Percentiles rank a stretch among this genome's conserved stretches.
phyloP scores from a whole-genome alignment of 2,329 filamentous ascomycete species.

The Neocucurbitaria cava region DNA sequence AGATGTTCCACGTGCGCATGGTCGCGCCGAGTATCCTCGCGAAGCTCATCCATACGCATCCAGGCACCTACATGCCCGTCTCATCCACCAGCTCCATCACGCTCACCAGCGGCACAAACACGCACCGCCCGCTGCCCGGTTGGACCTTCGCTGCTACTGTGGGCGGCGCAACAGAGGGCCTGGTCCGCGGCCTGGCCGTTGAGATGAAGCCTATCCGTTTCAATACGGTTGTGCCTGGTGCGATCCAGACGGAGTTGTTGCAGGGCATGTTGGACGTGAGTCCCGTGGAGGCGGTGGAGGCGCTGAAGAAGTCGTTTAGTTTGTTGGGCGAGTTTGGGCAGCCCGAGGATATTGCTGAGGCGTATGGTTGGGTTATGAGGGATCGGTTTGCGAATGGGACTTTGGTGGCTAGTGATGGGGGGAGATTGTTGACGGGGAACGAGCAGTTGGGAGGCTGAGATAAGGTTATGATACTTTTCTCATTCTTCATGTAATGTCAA shows the following conservation, averaged over 20 bases:
- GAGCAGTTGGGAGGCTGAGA: background rate
- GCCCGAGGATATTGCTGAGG: conserved; percentile 52
- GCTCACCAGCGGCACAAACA: conserved; percentile 49
- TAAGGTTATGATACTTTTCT: background rate
- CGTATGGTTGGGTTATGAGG: conserved; percentile 55
- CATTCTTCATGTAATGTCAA: conserved; percentile 10
- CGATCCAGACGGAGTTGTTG: conserved; percentile 52
- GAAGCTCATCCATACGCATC: conserved; percentile 48
- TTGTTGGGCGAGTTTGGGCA: conserved; percentile 32
- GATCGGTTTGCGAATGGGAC: conserved; percentile 51
- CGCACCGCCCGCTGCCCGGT: conserved; percentile 42
- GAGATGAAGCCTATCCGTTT: conserved; percentile 53
- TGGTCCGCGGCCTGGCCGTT: conserved; percentile 49
- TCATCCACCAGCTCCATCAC: conserved; percentile 46
- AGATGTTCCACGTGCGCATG: conserved; percentile 42
- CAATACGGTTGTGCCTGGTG: conserved; percentile 52
- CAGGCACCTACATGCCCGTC: conserved; percentile 43
- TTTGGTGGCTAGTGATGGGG: conserved; percentile 46
- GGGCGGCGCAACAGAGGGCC: conserved; percentile 37
- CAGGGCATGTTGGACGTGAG: conserved; percentile 25
- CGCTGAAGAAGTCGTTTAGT: conserved; percentile 23
- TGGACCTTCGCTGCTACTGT: conserved; percentile 40
- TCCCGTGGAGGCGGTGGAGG: conserved; percentile 20
- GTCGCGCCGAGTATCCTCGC: conserved; percentile 48
- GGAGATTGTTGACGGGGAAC: conserved; percentile 34